Conservation (phyloP, 1,284 basidiomycete species). For the Meira miltonrushii region DNA sequence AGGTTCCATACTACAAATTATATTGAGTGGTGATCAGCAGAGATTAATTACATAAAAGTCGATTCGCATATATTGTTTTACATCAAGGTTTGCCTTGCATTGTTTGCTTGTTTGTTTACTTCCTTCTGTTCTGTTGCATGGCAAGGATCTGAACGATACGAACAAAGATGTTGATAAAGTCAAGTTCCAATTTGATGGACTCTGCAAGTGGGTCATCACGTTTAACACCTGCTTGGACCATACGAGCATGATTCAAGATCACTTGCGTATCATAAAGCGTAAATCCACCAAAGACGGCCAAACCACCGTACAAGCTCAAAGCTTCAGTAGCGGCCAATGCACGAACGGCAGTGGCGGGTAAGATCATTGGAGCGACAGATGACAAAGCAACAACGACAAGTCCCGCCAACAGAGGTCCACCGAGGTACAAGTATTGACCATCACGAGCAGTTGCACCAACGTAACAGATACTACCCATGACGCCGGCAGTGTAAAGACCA, state of each 20-base stretch:
- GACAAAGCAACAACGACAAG: conserved; percentile 80
- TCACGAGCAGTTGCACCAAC: conserved; percentile 81
- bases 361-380: conserved; percentile 76
- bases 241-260: conserved; percentile 69
- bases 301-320: conserved; percentile 70
- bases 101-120: conserved; percentile 1
- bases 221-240: conserved; percentile 66
- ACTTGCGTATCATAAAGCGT: conserved; percentile 81
- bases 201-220: conserved; percentile 72
- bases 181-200: conserved; percentile 68
- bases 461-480: conserved; percentile 73
- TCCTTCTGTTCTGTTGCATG: conserved; percentile 52
- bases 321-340: conserved; percentile 71
- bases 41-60: no score
- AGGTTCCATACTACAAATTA: no score
- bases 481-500: conserved; percentile 78
- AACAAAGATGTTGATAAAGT: conserved; percentile 75
- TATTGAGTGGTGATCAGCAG: no score
- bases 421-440: conserved; percentile 78
- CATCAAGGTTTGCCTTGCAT: neutral
- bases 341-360: conserved; percentile 70
- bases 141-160: conserved; percentile 77
- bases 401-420: conserved; percentile 62
- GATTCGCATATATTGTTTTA: no score
- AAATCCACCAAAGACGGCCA: conserved; percentile 80